Evolutionary conservation across 768 basidiomycete species (phyloP), one percentile per base, ranked within the genome.

Genomic region (Boletus rufocinnamomeus): DNA sequence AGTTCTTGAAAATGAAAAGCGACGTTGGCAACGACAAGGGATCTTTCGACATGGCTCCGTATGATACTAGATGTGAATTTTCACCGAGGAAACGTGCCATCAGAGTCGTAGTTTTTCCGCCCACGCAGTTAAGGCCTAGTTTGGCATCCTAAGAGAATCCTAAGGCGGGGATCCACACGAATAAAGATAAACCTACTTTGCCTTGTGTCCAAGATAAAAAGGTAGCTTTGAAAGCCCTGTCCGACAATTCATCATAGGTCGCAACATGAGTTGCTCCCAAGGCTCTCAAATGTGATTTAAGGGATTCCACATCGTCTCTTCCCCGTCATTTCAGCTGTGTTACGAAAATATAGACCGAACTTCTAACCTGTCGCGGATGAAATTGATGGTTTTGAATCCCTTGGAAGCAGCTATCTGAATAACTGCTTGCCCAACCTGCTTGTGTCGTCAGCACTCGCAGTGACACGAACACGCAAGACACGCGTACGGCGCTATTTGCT

Each of bases 11-110:
- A 59, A 95, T 93, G 73, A 91, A 87, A 23, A 86, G 75, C 0
- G 89, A 88, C 0, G 89, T 87, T 2, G 93, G 89, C 23, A 95
- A 69, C 1, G 84, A 81, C 19, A 95, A 72, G 0, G 93, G 91
- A 52, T 87, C 80, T 68, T 89, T 93, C 1, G 93, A 89, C 93
- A 95, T 95, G 6, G 89, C 92, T 30, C 93, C 93, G 54, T 95
- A 95, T 0, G 93, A 91, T 9, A 94, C 86, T 14, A 94, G 79
- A 61, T 89, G 88, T 3, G 87, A 84, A 62, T 88, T 76, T 44
- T 78, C 73, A 27, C 86, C 87, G 0, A 95, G 76, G 9, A 89
- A 74, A 50, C 84, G 80, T 2, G 82, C 78, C 90, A 94, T 91
- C 8, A 77, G 64, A 0, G 83, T 83, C 0, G 91, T 91, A 45